A percentile compares a stretch with the other conserved stretches of the same genome.
Conservation (phyloP, 108 stramenopile species). For the Fragilariopsis cylindrus region DNA sequence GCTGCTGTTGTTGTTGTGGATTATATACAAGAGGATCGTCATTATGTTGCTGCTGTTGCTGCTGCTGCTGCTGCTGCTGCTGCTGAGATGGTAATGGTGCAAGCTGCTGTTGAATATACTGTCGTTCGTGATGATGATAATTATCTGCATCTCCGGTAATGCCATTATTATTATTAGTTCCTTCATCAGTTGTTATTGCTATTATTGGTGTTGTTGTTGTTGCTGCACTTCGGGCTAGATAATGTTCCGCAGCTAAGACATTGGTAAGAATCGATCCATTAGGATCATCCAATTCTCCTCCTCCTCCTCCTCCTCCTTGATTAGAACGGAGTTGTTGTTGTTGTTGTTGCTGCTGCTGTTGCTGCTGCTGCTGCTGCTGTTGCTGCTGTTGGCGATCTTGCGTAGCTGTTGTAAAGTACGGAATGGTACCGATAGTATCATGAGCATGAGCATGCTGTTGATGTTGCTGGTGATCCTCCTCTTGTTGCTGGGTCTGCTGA, state of each 20-base stretch:
- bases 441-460: neutral
- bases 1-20: neutral
- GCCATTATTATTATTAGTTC: neutral
- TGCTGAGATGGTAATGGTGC: neutral
- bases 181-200: neutral
- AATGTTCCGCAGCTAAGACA: neutral
- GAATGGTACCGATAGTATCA: neutral
- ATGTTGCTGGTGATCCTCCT: neutral
- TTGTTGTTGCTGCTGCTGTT: neutral
- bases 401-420: conserved; percentile 3
- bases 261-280: neutral
- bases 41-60: neutral
- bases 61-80: neutral
- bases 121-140: neutral
- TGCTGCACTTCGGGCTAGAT: neutral
- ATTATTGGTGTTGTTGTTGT: neutral
- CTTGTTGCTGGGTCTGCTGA: neutral
- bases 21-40: neutral
- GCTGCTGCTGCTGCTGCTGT: neutral
- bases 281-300: neutral
- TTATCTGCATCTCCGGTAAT: neutral
- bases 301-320: neutral
- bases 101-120: neutral
- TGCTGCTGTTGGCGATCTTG: neutral
- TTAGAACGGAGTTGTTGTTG: neutral